Evolutionary conservation across 2,329 filamentous ascomycete species (phyloP), one percentile per base, ranked within the genome.

Genomic region (Boeremia exigua): DNA sequence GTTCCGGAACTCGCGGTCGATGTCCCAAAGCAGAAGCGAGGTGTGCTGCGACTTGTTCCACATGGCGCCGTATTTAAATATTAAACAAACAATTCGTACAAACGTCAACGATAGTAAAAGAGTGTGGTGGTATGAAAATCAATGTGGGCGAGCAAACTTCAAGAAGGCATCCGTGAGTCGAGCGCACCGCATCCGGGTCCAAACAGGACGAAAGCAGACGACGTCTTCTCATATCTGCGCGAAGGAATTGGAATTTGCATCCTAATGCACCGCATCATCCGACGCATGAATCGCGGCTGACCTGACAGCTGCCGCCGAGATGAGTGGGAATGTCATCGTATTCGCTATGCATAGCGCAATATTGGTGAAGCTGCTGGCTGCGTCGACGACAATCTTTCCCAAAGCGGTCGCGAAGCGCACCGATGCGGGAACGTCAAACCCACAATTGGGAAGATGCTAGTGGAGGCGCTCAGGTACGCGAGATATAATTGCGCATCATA

Each of bases 1-100:
- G 42, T 70, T 69, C 38, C 71, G 69, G 42, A 75, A 74, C 39
- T 73, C 70, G 50, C 66, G 69, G 23, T 74, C 72, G 39, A 75
- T 73, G 49, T 75, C 71, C 72, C 72, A 75, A 6, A 75, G 61
- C 8, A 67, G 64, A 23, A 74, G 63, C 9, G 65, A 68, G 11
- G 66, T 63, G 49, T 72, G 69, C 23, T 70, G 60, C n/a, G 68
- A 58, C 43, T 70, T 70, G 36, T 68, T 68, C 66, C 66, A 72
- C 7, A 52, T 42, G 17, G 61, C 48, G 61, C 40, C 57, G 65
- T 62, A 12, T 42, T 34, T 36, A 19, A 37, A 43, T 10, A 56
- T 48, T 49, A 42, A 29, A 2, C 2, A 29, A 49, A 39, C 46
- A 40, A 0, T 29, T 27, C 23, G 29, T 49, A 29, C 28, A 34